These are phyloP conservation scores for Beta lomatogona DNA, from an alignment of 179 eudicot species.

Conservation along the genomic window DNA sequence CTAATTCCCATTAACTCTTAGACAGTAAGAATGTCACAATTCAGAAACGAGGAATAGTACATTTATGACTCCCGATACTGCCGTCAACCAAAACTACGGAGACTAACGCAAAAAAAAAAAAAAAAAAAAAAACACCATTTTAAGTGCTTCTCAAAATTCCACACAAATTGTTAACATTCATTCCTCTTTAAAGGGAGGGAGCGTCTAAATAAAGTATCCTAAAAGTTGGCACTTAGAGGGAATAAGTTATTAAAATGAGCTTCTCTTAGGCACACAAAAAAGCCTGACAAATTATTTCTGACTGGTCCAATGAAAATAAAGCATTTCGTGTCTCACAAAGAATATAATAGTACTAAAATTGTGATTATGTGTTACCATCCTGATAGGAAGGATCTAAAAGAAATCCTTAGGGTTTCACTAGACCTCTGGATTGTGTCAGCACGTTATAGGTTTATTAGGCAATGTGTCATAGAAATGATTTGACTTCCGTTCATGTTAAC, in stretches of 20 bases:
- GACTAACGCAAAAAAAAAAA: no score
- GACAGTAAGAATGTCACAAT: no score
- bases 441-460: neutral
- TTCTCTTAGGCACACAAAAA: neutral
- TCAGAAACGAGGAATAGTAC: no score
- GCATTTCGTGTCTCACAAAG: neutral
- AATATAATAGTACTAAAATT: neutral
- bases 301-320: neutral
- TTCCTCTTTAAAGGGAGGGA: no score
- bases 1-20: no score
- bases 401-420: neutral
- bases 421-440: neutral
- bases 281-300: neutral
- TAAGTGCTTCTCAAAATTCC: no score
- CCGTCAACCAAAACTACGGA: no score
- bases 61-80: no score
- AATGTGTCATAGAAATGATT: neutral
- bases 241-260: neutral
- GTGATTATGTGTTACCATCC: neutral
- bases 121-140: no score
- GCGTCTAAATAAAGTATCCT: no score
- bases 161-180: no score
- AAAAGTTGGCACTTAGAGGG: no score
- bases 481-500: neutral
- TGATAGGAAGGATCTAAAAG: neutral